These are phyloP conservation scores for Porphyrellus cyaneotinctus DNA, from an alignment of 768 basidiomycete species.

Conservation along the genomic window DNA sequence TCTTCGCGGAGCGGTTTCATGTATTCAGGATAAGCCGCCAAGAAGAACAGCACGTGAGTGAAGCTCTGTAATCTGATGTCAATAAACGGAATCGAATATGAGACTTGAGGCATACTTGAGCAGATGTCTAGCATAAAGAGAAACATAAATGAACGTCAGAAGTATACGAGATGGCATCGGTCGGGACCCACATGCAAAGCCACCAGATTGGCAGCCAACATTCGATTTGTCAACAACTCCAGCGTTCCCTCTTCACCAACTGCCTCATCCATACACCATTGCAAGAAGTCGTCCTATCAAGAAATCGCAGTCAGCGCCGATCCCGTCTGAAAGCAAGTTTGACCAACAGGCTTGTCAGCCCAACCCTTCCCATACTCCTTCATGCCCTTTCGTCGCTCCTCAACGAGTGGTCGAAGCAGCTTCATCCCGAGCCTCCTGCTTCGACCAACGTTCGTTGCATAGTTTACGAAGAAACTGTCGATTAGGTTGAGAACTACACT, in stretches of 20 bases:
- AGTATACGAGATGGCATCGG: neutral
- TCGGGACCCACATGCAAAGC: slow-evolving; percentile 22
- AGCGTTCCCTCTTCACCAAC: slow-evolving; percentile 13
- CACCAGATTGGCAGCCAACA: slow-evolving; percentile 14
- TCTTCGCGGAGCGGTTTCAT: no score
- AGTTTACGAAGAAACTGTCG: neutral
- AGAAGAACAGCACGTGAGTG: slow-evolving; percentile 32
- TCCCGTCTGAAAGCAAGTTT: neutral
- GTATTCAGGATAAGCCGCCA: slow-evolving; percentile 36
- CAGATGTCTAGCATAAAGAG: slow-evolving; percentile 15
- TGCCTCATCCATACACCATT: slow-evolving; percentile 31
- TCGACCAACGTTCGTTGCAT: neutral
- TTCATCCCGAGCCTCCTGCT: slow-evolving; percentile 6
- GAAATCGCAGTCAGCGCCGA: neutral
- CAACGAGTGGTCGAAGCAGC: slow-evolving; percentile 28
- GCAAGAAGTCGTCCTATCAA: slow-evolving; percentile 31
- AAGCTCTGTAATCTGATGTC: slow-evolving; percentile 21
- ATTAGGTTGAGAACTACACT: neutral
- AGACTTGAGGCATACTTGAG: slow-evolving; percentile 8
- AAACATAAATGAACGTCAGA: no score
- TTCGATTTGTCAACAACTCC: slow-evolving; percentile 21
- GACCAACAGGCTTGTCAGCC: slow-evolving; percentile 32
- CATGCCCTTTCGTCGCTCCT: slow-evolving; percentile 24
- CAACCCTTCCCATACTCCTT: slow-evolving; percentile 26
- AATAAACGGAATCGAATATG: neutral